A percentile compares a stretch with the other conserved stretches of the same genome.
phyloP scores from a whole-genome alignment of 1,139 yeast genomes.

The Pichia sp. region DNA sequence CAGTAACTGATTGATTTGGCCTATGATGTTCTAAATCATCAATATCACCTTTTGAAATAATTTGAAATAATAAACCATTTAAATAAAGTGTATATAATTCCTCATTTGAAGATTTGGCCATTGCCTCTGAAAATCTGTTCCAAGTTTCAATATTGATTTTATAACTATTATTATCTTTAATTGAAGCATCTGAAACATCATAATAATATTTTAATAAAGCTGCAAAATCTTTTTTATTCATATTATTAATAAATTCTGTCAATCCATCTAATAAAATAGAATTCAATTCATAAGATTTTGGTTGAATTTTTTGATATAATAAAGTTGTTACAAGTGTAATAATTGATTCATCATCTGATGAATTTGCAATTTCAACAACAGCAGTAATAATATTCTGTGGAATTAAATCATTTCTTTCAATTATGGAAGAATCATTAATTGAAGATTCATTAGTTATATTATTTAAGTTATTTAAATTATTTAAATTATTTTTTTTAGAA shows the following conservation, averaged over 20 bases:
- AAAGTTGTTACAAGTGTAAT: constrained; percentile 79
- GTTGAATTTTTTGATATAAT: constrained; percentile 69
- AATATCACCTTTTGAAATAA: constrained; percentile 77
- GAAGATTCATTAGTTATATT: constrained; percentile 16
- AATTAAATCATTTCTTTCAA: constrained; percentile 27
- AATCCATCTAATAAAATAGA: constrained; percentile 48
- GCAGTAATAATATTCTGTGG: constrained; percentile 64
- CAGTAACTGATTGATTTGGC: constrained; percentile 70
- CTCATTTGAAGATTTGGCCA: constrained; percentile 30
- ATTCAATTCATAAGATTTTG: constrained; percentile 24
- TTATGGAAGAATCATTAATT: constrained; percentile 15
- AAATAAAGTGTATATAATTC: constrained; percentile 56
- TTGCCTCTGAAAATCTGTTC: constrained; percentile 43
- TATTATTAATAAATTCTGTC: constrained; percentile 50
- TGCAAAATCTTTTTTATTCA: constrained; percentile 55
- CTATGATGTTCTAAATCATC: constrained; percentile 76
- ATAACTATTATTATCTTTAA: constrained; percentile 32
- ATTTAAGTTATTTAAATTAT: background rate
- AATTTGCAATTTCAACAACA: constrained; percentile 61
- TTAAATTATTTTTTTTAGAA: background rate
- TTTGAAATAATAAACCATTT: constrained; percentile 57
- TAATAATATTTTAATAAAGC: constrained; percentile 42
- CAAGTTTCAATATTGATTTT: constrained; percentile 43
- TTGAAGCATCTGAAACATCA: constrained; percentile 31
- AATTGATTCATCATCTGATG: constrained; percentile 67